Percentiles rank a stretch among this genome's conserved stretches.
Evolutionary conservation across 2,329 filamentous ascomycete genomes (phyloP).

Genomic region (Alternaria triticimaculans): DNA sequence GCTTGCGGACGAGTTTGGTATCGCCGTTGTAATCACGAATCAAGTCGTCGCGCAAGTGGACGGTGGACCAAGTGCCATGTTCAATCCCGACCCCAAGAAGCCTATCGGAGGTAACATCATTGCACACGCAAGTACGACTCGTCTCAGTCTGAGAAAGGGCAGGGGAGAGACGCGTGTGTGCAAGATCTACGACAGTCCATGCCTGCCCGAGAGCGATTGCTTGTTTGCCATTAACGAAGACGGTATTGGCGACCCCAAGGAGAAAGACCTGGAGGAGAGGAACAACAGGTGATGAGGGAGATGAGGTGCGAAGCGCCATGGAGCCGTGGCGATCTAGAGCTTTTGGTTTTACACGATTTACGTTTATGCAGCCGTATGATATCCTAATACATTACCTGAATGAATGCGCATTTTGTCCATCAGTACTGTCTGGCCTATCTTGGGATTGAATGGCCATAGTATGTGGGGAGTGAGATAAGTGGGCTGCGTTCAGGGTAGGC

Average conservation of each 20-base stretch:
- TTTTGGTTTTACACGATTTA: constrained; percentile 4
- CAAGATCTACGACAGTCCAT: constrained; percentile 99
- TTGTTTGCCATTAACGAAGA: constrained; percentile 97
- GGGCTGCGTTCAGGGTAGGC: neutral
- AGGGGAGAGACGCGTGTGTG: constrained; percentile 94
- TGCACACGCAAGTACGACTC: constrained; percentile 93
- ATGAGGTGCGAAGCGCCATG: neutral
- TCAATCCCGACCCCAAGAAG: constrained; percentile 99
- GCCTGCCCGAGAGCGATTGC: constrained; percentile 93
- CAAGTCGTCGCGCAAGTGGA: constrained; percentile 99
- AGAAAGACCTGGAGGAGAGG: constrained; percentile 88
- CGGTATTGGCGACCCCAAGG: constrained; percentile 92
- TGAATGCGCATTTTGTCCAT: neutral
- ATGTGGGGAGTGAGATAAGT: neutral
- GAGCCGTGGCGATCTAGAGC: constrained; percentile 10
- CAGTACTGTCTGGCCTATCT: neutral
- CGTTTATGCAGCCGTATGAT: constrained; percentile 7
- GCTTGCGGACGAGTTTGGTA: constrained; percentile 82
- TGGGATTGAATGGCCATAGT: neutral
- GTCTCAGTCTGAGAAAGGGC: constrained; percentile 94
- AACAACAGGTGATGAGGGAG: constrained; percentile 24
- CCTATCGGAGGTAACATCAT: constrained; percentile 99
- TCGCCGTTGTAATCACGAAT: constrained; percentile 98
- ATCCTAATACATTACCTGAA: neutral
- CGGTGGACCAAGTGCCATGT: constrained; percentile 95